Percentiles rank a stretch among this genome's conserved stretches.
phyloP scores from a whole-genome alignment of 257 asterid genomes.

The Nicotiana paniculata region DNA sequence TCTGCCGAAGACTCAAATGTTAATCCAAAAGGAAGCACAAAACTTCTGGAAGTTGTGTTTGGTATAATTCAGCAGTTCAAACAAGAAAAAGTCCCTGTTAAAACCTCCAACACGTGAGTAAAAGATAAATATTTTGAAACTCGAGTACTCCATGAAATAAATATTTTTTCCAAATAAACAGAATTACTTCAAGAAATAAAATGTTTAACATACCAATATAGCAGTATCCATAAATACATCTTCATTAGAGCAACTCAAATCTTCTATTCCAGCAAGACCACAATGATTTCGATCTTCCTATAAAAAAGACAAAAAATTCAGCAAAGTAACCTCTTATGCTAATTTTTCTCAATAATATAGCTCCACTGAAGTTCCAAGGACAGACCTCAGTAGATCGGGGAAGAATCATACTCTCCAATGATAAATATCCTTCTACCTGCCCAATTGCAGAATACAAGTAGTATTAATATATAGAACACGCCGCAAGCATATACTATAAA shows the following conservation, averaged over 20 bases:
- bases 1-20: neutral
- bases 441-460: neutral
- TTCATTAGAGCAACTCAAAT: conserved; percentile 28
- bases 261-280: conserved; percentile 29
- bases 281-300: conserved; percentile 31
- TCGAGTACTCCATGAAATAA: neutral
- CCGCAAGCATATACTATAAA: neutral
- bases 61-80: neutral
- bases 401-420: conserved; percentile 53
- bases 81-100: neutral
- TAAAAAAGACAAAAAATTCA: neutral
- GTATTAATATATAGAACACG: neutral
- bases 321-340: neutral
- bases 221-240: conserved; percentile 46
- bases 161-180: neutral
- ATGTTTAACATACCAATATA: conserved; percentile 30
- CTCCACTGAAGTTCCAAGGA: neutral
- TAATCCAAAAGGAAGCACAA: neutral
- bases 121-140: neutral
- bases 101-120: neutral
- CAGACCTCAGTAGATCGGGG: conserved; percentile 43
- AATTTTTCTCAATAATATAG: neutral
- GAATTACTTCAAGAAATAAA: neutral
- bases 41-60: neutral
- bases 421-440: conserved; percentile 62